Evolutionary conservation across 1,284 basidiomycete genomes (phyloP), one percentile per base, ranked within the genome.

Genomic region (Ganoderma resinaceum): DNA sequence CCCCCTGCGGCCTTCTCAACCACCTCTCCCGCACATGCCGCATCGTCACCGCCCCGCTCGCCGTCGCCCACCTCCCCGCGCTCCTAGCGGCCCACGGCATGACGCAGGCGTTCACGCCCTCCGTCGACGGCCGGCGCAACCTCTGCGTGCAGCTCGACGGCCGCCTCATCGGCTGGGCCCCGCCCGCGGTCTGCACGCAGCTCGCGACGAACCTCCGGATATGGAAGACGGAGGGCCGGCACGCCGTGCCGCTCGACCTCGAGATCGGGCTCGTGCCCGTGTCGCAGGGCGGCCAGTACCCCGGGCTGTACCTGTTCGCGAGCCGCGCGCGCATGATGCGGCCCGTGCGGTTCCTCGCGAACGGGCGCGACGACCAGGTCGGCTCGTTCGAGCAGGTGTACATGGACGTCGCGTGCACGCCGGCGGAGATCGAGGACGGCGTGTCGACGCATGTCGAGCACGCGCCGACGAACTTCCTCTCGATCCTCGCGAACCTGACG

Each of bases 371-470:
- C 73, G 98, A 99, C 80, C 94, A 95, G 79, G 87, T 99, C 62
- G 98, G 98, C 2, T 90, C 97, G 2, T 99, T 99, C 75, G 98
- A 99, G 82, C 98, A 99, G 82, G 98, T 99, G 12, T 99, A 99
- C 81, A 97, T 99, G 94, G 95, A 99, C 79, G 95, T 99, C 77
- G 97, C 98, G 0, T 94, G 96, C 78, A 95, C 90, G 65, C 91
- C 91, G 5, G 92, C 93, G 74, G 98, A 99, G 80, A 91, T 99
- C 63, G 95, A 98, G 73, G 81, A 85, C 60, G 91, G 87, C 20
- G 85, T 95, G 5, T 93, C 95, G 8, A 92, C 93, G 0, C 98
- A 99, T 80, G 91, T 98, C 64, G 98, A 99, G 82, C 91, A 96
- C 76, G 88, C 95, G 59, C 95, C 98, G 3, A 99, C 98, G 5